Evolutionary conservation across 2,329 filamentous ascomycete species (phyloP).

Genomic region (Xenoacremonium recifei): DNA sequence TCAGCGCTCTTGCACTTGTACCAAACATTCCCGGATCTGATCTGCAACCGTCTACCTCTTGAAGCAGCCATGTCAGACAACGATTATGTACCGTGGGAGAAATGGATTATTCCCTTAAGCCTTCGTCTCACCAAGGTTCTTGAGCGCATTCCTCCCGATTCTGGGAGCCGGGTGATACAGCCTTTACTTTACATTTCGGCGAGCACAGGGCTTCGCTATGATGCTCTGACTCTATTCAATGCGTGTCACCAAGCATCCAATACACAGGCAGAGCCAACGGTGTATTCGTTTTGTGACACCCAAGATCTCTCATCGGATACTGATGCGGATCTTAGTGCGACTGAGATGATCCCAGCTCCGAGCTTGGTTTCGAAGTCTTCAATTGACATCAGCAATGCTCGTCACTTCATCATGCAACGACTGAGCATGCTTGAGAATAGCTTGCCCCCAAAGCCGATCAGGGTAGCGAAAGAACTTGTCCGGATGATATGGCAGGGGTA

Average conservation of each 20-base stretch:
- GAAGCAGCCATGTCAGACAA: constrained; percentile 11
- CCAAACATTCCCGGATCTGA: constrained; percentile 31
- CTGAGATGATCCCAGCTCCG: background rate
- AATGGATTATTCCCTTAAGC: constrained; percentile 35
- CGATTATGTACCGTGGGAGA: constrained; percentile 31
- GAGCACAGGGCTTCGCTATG: constrained; percentile 32
- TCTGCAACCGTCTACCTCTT: constrained; percentile 20
- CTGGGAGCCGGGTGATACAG: constrained; percentile 36
- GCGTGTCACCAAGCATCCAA: constrained; percentile 15
- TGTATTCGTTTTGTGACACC: constrained; percentile 5
- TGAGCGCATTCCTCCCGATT: constrained; percentile 33
- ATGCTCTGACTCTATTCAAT: constrained; percentile 11
- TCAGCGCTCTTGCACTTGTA: constrained; percentile 34
- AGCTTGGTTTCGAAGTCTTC: constrained; percentile 25
- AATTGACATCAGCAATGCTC: constrained; percentile 37
- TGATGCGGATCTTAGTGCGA: background rate
- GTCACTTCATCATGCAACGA: constrained; percentile 37
- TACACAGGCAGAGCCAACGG: background rate
- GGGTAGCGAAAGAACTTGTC: constrained; percentile 40
- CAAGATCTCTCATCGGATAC: constrained; percentile 6
- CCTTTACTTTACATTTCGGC: constrained; percentile 37
- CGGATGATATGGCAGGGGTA: constrained; percentile 42
- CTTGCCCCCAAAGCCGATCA: constrained; percentile 40
- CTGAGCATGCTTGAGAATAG: constrained; percentile 37
- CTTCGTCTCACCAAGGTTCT: constrained; percentile 32